These are phyloP conservation scores for Eucalyptus sideroxylon DNA, from an alignment of 345 rosid genomes.

Conservation along the genomic window DNA sequence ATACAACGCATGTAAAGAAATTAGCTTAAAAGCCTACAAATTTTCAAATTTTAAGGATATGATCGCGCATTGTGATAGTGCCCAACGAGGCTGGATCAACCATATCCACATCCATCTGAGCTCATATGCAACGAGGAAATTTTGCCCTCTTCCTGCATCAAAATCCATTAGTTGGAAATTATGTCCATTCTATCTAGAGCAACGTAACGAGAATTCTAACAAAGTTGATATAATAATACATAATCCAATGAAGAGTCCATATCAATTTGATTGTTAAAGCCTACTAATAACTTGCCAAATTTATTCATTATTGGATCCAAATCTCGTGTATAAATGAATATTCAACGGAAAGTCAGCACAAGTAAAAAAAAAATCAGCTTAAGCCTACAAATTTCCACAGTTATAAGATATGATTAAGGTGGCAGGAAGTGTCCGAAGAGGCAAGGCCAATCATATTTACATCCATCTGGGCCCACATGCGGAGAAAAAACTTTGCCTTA, in stretches of 20 bases:
- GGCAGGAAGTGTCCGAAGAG: background rate
- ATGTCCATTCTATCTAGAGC: background rate
- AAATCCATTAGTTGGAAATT: background rate
- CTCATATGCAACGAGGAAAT: background rate
- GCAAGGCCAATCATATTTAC: background rate
- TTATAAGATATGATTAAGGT: background rate
- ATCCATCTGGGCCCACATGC: background rate
- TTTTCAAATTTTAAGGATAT: background rate
- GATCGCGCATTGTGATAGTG: accelerated
- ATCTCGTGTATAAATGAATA: background rate
- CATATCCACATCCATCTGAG: background rate
- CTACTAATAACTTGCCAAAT: background rate
- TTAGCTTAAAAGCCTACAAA: background rate
- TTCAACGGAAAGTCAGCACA: background rate
- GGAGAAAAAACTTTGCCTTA: background rate
- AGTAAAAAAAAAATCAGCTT: background rate
- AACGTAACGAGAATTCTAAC: background rate
- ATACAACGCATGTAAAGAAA: background rate
- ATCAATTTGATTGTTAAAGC: background rate
- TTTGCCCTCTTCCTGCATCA: background rate
- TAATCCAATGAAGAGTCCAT: background rate
- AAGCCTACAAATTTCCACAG: background rate
- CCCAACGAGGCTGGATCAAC: accelerated
- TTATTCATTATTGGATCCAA: background rate
- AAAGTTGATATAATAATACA: background rate